These are phyloP conservation scores for Mucor circinelloides DNA, from an alignment of 371 early-diverging fungal genomes.

Conservation along the genomic window DNA sequence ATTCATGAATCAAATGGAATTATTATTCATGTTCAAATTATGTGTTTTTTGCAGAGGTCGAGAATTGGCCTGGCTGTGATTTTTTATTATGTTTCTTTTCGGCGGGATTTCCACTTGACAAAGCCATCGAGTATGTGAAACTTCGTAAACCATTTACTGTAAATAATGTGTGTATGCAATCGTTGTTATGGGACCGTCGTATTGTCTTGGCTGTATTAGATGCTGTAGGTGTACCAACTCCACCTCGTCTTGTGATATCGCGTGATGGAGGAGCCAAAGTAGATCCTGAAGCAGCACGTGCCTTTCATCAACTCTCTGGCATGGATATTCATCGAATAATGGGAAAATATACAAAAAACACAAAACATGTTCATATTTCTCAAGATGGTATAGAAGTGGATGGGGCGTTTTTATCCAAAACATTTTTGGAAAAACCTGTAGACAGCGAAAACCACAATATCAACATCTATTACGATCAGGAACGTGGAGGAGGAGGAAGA, in stretches of 20 bases:
- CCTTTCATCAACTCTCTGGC: conserved; percentile 50
- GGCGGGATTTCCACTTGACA: conserved; percentile 92
- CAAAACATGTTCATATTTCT: conserved; percentile 19
- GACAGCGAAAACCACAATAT: conserved; percentile 98
- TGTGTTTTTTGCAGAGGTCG: conserved; percentile 56
- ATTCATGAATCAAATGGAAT: neutral
- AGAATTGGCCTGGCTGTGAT: conserved; percentile 96
- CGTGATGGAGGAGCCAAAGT: conserved; percentile 74
- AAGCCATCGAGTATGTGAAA: conserved; percentile 89
- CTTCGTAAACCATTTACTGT: conserved; percentile 86
- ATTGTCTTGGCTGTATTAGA: conserved; percentile 87
- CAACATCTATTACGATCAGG: conserved; percentile 88
- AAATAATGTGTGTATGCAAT: conserved; percentile 92
- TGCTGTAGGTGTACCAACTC: conserved; percentile 86
- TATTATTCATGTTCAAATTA: neutral
- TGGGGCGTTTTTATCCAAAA: conserved; percentile 74
- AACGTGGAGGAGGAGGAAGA: conserved; percentile 91
- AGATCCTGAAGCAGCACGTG: conserved; percentile 39
- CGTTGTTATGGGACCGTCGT: conserved; percentile 91
- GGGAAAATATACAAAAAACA: conserved; percentile 32
- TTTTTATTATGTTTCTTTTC: conserved; percentile 97
- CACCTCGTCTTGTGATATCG: conserved; percentile 75
- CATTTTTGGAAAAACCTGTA: conserved; percentile 98
- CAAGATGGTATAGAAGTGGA: conserved; percentile 79
- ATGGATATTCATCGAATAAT: conserved; percentile 54